Evolutionary conservation across 2,329 filamentous ascomycete genomes (phyloP).

Genomic region (Corynespora cassiicola): DNA sequence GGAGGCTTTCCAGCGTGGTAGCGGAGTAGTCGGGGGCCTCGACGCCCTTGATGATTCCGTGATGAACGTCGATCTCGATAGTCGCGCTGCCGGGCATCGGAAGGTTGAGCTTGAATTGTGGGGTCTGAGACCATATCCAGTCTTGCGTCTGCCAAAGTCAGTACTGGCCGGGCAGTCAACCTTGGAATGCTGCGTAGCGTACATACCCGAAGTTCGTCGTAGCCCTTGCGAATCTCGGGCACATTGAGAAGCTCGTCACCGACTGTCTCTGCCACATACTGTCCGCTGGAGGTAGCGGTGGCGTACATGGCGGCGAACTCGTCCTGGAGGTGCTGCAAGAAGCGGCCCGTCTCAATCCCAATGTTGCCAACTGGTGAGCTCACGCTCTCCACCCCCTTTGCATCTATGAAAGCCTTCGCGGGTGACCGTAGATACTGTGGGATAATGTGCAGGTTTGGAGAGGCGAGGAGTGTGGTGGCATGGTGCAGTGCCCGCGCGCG

Average conservation of each 20-base stretch:
- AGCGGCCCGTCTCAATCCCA: slow-evolving; percentile 58
- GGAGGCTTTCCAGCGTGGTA: slow-evolving; percentile 21
- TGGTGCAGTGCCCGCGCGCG: slow-evolving; percentile 84
- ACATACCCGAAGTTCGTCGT: slow-evolving; percentile 66
- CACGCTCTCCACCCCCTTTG: slow-evolving; percentile 89
- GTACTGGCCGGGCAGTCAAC: too few species aligned
- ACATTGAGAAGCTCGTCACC: slow-evolving; percentile 60
- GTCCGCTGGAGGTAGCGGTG: slow-evolving; percentile 37
- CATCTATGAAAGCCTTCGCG: slow-evolving; percentile 75
- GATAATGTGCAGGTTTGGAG: slow-evolving; percentile 75
- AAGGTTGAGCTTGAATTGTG: slow-evolving; percentile 72
- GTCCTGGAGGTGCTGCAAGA: slow-evolving; percentile 55
- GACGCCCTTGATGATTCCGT: slow-evolving; percentile 61
- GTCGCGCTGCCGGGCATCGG: slow-evolving; percentile 62
- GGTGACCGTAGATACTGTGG: slow-evolving; percentile 78
- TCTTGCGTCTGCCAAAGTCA: slow-evolving; percentile 61
- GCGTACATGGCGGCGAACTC: slow-evolving; percentile 74
- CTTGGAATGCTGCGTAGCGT: too few species aligned
- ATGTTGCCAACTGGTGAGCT: slow-evolving; percentile 85
- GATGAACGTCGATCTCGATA: slow-evolving; percentile 50
- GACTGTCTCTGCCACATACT: slow-evolving; percentile 53
- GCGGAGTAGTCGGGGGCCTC: slow-evolving; percentile 37
- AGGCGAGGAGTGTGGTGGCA: slow-evolving; percentile 84
- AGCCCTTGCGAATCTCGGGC: slow-evolving; percentile 66
- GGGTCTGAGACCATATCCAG: slow-evolving; percentile 88